Base-by-base conservation (phyloP, 1,284 basidiomycete species). In the Trametes pubescens region DNA sequence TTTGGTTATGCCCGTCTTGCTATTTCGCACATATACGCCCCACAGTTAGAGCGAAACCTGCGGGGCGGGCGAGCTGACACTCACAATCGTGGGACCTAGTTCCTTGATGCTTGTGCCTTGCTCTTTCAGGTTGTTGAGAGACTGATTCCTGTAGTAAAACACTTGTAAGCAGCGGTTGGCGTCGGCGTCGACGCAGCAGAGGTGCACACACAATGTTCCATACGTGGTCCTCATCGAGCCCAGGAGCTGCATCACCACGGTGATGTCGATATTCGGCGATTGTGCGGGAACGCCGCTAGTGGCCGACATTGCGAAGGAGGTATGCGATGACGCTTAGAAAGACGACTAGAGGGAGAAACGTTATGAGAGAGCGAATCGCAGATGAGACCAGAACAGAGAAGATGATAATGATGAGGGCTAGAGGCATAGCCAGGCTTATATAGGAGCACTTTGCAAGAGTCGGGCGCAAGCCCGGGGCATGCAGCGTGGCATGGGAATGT, bases 1-100 rank as follows among this genome's bases (percentile, higher is more conserved):
- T 35, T 70, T 74, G 47, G 75, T 67, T 40, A 79, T 77, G 51
- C 78, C 77, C 74, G 29, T 78, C 75, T 63, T 78, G 62, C 77
- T 78, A 51, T 26, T 9, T 26, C 22, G 24, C 24, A 13, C 46
- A 18, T 1, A 6, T 6, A 26, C 26, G 16, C 29, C 3, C 26
- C 11, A 49, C 4, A 34, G 13, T 29, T 13, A 32, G 48, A 22
- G 8, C 16, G 24, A 11, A 29, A 1, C 11, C 48, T 29, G 2
- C 6, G 4, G 48, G 7, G 13, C 48, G 32, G 18, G 40, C 38
- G 18, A 24, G 2, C 5, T 8, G 13, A 16, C 21, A 35, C 56
- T 51, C 22, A 58, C 57, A 26, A 51, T 40, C 7, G 38, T 51
- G 0, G 48, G 48, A 1, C 57, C 37, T 6, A 51, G 24, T 5